Base-by-base conservation (phyloP, 2,329 filamentous ascomycete species). In the Mycogone perniciosa region DNA sequence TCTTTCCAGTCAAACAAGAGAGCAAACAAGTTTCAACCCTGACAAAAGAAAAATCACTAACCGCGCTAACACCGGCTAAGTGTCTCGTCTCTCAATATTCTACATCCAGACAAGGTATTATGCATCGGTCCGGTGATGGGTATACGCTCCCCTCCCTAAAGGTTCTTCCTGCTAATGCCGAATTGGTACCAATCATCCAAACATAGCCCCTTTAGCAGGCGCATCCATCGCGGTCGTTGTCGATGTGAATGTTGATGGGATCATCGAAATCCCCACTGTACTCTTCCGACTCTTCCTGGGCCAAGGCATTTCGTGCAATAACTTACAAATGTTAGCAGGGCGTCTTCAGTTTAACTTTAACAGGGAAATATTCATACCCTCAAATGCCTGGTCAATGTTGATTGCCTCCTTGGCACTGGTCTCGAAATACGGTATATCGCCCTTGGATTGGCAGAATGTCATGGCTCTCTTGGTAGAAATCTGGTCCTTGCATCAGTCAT, bases 351-450 rank as follows among this genome's bases (percentile, higher is more conserved):
- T 20, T 30, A 13, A 1, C 7, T 7, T 6, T 7, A 5, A 4
- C 10, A 30, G 34, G 11, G 9, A 29, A 11, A 26, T 29, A 10
- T 7, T 8, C 72, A 54, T 67, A 84, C 83, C 81, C 69, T 88
- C 84, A 60, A 83, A 83, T 29, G 80, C 80, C 65, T 82, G 90
- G 72, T 99, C 93, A 40, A 99, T 93, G 66, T 99, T 99, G 72
- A 96, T 87, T 54, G 92, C 93, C 71, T 99, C 93, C 76, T 99
- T 99, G 54, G 93, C 93, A 71, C 91, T 96, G 13, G 93, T 99
- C 81, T 99, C 93, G 65, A 99, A 99, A 72, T 99, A 99, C 13
- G 93, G 93, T 58, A 99, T 96, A 54, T 89, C 89, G 44, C 92
- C 92, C 73, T 97, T 96, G 51, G 89, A 95, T 71, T 96, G 90